phyloP scores from a whole-genome alignment of 1,284 basidiomycete species.

The Hemileia vastatrix region DNA sequence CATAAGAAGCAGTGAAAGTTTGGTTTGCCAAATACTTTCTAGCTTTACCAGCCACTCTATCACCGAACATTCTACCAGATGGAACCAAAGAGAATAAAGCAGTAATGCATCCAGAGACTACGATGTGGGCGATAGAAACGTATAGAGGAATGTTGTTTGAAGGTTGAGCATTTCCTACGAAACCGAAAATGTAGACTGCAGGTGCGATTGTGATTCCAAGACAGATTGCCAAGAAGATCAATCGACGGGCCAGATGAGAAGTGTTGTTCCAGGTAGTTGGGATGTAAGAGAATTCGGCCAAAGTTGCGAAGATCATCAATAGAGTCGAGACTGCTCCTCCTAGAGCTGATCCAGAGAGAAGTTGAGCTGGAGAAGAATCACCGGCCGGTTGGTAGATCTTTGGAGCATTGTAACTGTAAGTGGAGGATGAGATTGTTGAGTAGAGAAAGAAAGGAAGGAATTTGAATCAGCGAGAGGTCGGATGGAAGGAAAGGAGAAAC shows the following conservation, averaged over 20 bases:
- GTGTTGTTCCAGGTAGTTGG: constrained; percentile 45
- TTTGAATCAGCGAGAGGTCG: too few species aligned
- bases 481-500: not conserved
- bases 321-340: constrained; percentile 41
- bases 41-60: constrained; percentile 42
- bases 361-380: not conserved
- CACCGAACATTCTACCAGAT: constrained; percentile 41
- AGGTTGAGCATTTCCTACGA: constrained; percentile 28
- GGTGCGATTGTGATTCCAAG: constrained; percentile 40
- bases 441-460: not conserved
- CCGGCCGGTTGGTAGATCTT: not conserved
- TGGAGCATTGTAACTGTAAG: constrained; percentile 1
- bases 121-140: constrained; percentile 37
- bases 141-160: constrained; percentile 32
- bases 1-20: constrained; percentile 43
- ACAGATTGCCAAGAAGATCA: constrained; percentile 40
- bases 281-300: constrained; percentile 42
- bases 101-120: constrained; percentile 36
- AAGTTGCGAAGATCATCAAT: constrained; percentile 41
- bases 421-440: too few species aligned
- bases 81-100: constrained; percentile 41
- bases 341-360: constrained; percentile 39
- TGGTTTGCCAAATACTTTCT: constrained; percentile 44
- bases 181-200: constrained; percentile 38
- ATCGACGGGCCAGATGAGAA: constrained; percentile 38